Conservation (phyloP, 1,139 yeast genomes). For the Yamadazyma dendronema region DNA sequence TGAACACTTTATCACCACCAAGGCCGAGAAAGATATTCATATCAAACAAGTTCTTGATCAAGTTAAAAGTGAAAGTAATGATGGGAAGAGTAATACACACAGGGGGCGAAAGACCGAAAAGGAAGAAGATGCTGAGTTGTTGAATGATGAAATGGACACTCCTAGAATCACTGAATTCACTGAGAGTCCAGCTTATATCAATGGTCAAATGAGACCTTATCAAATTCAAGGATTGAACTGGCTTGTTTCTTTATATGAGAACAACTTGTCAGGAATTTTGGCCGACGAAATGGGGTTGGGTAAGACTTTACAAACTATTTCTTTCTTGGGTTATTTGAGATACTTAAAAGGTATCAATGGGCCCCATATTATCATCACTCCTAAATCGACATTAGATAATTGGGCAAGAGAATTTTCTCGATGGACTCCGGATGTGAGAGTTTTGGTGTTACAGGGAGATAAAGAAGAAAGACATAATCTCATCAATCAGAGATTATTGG, state of each 20-base stretch:
- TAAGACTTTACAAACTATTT: conserved; percentile 89
- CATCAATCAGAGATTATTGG: conserved; percentile 48
- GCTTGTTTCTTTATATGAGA: conserved; percentile 80
- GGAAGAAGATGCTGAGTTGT: conserved; percentile 68
- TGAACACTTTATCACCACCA: conserved; percentile 64
- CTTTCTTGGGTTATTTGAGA: conserved; percentile 72
- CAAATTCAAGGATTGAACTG: conserved; percentile 94
- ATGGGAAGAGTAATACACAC: conserved; percentile 19
- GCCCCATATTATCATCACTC: conserved; percentile 73
- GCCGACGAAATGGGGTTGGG: conserved; percentile 99
- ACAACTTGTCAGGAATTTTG: conserved; percentile 82
- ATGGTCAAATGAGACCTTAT: conserved; percentile 71
- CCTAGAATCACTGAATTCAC: conserved; percentile 52
- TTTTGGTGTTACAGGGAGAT: conserved; percentile 70
- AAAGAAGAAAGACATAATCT: conserved; percentile 60
- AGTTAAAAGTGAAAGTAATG: conserved; percentile 25
- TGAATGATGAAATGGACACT: conserved; percentile 51
- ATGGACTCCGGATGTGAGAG: conserved; percentile 78
- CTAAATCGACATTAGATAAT: conserved; percentile 76
- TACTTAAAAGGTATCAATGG: conserved; percentile 61
- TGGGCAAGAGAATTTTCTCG: conserved; percentile 75
- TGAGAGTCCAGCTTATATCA: conserved; percentile 62
- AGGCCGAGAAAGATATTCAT: conserved; percentile 61
- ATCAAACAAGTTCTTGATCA: conserved; percentile 49
- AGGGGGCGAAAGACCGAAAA: conserved; percentile 61